Conservation (phyloP, 2,329 filamentous ascomycete genomes). For the Exophiala spinifera region DNA sequence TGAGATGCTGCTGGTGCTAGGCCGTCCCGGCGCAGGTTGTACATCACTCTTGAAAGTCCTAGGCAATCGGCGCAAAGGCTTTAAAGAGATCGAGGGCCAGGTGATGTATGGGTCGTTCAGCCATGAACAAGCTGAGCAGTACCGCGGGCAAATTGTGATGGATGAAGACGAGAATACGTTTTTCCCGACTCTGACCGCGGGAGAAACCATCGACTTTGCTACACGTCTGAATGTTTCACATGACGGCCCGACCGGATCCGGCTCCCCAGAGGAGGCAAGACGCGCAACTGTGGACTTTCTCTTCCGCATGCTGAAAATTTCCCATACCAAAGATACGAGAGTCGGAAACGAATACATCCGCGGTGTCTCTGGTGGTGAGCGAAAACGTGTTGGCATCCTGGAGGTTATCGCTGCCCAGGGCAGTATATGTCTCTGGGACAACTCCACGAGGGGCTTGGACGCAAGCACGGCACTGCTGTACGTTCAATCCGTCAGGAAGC, state of each 20-base stretch:
- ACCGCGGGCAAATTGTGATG: slow-evolving; percentile 59
- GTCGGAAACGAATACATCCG: slow-evolving; percentile 65
- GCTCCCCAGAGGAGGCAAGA: slow-evolving; percentile 5
- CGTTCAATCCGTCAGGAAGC: slow-evolving; percentile 49
- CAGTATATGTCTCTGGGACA: slow-evolving; percentile 53
- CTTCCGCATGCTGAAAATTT: slow-evolving; percentile 59
- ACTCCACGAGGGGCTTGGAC: slow-evolving; percentile 52
- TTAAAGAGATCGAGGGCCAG: slow-evolving; percentile 78
- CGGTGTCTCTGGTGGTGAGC: slow-evolving; percentile 66
- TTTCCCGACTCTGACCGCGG: slow-evolving; percentile 52
- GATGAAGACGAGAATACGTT: slow-evolving; percentile 54
- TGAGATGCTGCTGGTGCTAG: slow-evolving; percentile 64
- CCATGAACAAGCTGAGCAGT: slow-evolving; percentile 36
- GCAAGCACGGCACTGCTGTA: slow-evolving; percentile 58
- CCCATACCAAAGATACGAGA: slow-evolving; percentile 61
- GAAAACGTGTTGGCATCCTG: slow-evolving; percentile 67
- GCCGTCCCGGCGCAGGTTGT: slow-evolving; percentile 66
- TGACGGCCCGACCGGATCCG: slow-evolving; percentile 1
- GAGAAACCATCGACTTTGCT: slow-evolving; percentile 53
- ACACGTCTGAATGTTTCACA: no score
- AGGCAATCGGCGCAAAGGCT: no score
- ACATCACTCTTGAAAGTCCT: slow-evolving; percentile 79
- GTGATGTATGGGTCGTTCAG: slow-evolving; percentile 57
- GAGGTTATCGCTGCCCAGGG: slow-evolving; percentile 45
- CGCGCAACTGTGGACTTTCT: slow-evolving; percentile 8